Evolutionary conservation across 306 rosid genomes (phyloP).

Genomic region (Citrullus amarus): DNA sequence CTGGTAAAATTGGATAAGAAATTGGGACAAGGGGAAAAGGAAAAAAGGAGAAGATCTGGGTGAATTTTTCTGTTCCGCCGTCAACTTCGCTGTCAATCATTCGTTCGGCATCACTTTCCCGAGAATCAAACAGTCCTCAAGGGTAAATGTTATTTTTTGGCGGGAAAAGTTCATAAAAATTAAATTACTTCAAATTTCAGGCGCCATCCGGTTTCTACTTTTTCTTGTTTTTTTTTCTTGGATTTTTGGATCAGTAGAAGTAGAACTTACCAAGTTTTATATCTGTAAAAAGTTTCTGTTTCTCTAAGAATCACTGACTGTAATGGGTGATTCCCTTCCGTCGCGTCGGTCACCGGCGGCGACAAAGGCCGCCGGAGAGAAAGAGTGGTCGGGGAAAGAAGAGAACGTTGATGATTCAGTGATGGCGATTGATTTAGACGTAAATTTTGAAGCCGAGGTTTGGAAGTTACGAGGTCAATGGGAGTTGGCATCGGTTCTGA

Average conservation of each 20-base stretch:
- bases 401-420: slow-evolving; percentile 15
- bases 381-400: slow-evolving; percentile 20
- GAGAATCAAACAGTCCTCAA: neutral
- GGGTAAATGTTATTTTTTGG: slow-evolving; percentile 20
- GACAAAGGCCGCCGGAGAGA: neutral
- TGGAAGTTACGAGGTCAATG: slow-evolving; percentile 52
- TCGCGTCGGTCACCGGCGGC: neutral
- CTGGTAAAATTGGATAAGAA: neutral
- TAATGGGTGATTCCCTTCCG: slow-evolving; percentile 17
- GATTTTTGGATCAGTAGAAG: neutral
- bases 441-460: slow-evolving; percentile 21
- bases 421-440: slow-evolving; percentile 10
- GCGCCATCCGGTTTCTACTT: neutral
- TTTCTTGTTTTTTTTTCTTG: neutral
- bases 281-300: neutral
- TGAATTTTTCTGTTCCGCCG: neutral
- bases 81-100: slow-evolving; percentile 8
- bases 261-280: neutral
- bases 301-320: neutral
- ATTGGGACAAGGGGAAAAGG: neutral
- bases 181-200: neutral
- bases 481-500: slow-evolving; percentile 83
- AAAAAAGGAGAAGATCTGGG: neutral
- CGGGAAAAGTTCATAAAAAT: slow-evolving; percentile 33
- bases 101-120: slow-evolving; percentile 7